Evolutionary conservation across 1,139 yeast species (phyloP).

Genomic region (Yamadazyma conglobata): DNA sequence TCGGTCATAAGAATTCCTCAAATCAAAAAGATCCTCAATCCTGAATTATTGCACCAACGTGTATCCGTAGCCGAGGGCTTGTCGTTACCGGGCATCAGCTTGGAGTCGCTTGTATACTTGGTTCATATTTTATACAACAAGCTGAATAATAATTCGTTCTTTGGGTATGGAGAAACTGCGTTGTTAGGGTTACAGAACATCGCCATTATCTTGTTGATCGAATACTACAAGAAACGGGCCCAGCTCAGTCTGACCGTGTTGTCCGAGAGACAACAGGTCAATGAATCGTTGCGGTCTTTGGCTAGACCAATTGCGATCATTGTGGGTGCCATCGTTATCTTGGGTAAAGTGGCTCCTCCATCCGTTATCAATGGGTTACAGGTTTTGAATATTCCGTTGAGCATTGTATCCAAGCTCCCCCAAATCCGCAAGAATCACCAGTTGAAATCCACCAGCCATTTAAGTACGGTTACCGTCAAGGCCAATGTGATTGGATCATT

Average conservation of each 20-base stretch:
- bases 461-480: conserved; percentile 50
- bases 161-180: conserved; percentile 43
- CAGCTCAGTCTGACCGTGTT: conserved; percentile 15
- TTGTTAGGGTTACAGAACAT: conserved; percentile 41
- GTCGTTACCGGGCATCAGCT: conserved; percentile 33
- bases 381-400: conserved; percentile 51
- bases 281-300: conserved; percentile 13
- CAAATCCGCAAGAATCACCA: conserved; percentile 49
- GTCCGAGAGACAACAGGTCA: conserved; percentile 19
- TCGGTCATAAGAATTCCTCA: conserved; percentile 44
- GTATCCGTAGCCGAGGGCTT: conserved; percentile 38
- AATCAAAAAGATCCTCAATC: conserved; percentile 34
- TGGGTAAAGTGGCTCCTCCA: conserved; percentile 33
- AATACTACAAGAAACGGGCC: conserved; percentile 27
- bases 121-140: conserved; percentile 41
- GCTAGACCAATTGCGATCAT: conserved; percentile 27
- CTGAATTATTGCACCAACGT: conserved; percentile 24
- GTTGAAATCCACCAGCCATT: conserved; percentile 51
- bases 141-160: conserved; percentile 34
- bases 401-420: conserved; percentile 52
- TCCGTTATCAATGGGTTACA: conserved; percentile 37
- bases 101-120: conserved; percentile 39
- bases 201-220: conserved; percentile 33
- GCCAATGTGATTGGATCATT: conserved; percentile 55
- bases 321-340: conserved; percentile 25